These are phyloP conservation scores for Viridothelium virens DNA, from an alignment of 495 filamentous ascomycete species.

Conservation along the genomic window DNA sequence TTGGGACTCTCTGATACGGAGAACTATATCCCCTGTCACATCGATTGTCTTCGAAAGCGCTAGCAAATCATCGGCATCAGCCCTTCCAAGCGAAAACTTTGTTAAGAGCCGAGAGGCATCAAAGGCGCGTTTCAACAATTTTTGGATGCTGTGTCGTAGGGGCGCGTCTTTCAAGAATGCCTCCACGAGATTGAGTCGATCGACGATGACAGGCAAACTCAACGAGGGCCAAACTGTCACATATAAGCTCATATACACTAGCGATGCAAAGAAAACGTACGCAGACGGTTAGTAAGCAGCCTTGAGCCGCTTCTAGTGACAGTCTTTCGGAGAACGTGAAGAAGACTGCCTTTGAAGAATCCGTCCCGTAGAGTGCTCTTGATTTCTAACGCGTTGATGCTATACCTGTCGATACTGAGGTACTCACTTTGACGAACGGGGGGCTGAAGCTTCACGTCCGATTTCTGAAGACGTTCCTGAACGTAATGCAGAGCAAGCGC, in stretches of 20 bases:
- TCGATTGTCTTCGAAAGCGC: constrained; percentile 72
- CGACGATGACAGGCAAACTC: constrained; percentile 67
- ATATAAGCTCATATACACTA: constrained; percentile 13
- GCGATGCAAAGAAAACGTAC: constrained; percentile 38
- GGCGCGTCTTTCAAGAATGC: constrained; percentile 54
- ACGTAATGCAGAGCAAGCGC: constrained; percentile 75
- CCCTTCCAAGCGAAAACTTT: constrained; percentile 82
- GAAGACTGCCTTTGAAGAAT: constrained; percentile 67
- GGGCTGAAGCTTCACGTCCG: constrained; percentile 78
- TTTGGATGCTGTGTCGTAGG: constrained; percentile 57
- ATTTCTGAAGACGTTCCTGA: constrained; percentile 63
- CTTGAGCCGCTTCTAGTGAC: constrained; percentile 84
- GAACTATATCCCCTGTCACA: constrained; percentile 62
- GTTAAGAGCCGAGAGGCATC: constrained; percentile 87
- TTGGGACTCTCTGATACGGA: background rate
- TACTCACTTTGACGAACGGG: constrained; percentile 63
- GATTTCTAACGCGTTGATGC: constrained; percentile 82
- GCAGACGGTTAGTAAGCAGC: constrained; percentile 72
- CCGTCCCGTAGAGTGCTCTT: constrained; percentile 71
- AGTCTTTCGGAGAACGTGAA: constrained; percentile 82
- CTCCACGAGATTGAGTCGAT: constrained; percentile 73
- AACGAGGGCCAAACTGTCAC: constrained; percentile 67
- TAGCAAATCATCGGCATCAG: constrained; percentile 90
- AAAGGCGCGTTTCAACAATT: constrained; percentile 65
- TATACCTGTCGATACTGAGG: constrained; percentile 88